A percentile compares a stretch with the other conserved stretches of the same genome.
Conservation (phyloP, 768 basidiomycete species). For the Dictyophora rubrovolvata region DNA sequence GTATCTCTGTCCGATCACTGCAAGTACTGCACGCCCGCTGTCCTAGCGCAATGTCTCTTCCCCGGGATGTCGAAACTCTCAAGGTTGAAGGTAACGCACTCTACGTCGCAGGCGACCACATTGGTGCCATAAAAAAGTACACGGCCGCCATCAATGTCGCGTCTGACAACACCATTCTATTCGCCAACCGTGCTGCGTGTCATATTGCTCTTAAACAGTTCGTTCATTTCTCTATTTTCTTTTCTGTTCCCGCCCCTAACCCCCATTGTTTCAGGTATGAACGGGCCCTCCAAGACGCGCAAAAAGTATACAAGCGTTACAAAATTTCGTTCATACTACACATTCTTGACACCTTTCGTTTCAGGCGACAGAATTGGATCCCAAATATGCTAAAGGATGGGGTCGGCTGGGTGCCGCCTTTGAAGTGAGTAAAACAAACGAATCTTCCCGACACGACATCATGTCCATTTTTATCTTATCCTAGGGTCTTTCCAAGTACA, state of each 20-base stretch:
- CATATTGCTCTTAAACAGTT: slow-evolving; percentile 28
- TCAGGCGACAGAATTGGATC: slow-evolving; percentile 30
- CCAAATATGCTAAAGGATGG: slow-evolving; percentile 34
- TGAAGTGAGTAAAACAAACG: slow-evolving; percentile 15
- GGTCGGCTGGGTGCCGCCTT: slow-evolving; percentile 27
- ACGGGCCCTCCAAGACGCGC: not conserved
- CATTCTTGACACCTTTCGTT: not conserved
- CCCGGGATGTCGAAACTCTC: slow-evolving; percentile 12
- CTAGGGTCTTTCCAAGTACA: not conserved
- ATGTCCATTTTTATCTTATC: not conserved
- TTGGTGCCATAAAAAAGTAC: slow-evolving; percentile 30
- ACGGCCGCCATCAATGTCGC: slow-evolving; percentile 31
- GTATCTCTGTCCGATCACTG: no score
- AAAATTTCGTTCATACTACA: not conserved
- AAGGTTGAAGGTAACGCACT: slow-evolving; percentile 35
- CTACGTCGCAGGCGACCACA: slow-evolving; percentile 24
- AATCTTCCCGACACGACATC: not conserved
- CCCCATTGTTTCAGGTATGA: not conserved
- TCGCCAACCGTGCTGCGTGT: slow-evolving; percentile 37
- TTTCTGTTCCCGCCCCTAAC: not conserved
- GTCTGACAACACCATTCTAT: slow-evolving; percentile 30
- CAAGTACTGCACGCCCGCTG: no score
- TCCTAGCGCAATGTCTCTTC: not conserved
- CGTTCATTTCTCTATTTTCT: not conserved
- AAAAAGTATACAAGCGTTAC: not conserved